These are phyloP conservation scores for Vitis hybrid DNA, from an alignment of 177 flowering plant genomes.

Conservation along the genomic window DNA sequence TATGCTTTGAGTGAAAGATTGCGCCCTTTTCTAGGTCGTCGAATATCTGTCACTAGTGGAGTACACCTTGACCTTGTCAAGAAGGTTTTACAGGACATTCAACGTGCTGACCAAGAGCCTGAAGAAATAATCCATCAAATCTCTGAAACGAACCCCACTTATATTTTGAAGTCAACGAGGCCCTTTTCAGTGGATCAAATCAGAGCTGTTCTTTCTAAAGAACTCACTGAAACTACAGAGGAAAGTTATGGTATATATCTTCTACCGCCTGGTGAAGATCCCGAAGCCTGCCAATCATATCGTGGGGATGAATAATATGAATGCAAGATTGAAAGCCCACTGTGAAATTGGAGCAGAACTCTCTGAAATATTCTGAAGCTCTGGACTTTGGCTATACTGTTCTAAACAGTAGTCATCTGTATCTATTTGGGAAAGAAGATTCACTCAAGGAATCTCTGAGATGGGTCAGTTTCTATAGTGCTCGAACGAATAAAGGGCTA, in stretches of 20 bases:
- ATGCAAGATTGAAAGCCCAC: too few relatives aligned
- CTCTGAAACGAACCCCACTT: constrained; percentile 94
- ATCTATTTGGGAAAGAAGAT: too few relatives aligned
- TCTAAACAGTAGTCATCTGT: too few relatives aligned
- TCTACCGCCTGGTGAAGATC: constrained; percentile 98
- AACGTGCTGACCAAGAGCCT: constrained; percentile 95
- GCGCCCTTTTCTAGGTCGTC: constrained; percentile 77
- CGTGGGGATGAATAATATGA: constrained; percentile 56
- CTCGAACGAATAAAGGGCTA: constrained; percentile 60
- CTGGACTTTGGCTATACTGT: too few relatives aligned
- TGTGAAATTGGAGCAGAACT: too few relatives aligned
- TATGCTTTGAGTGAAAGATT: constrained; percentile 90
- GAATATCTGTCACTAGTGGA: constrained; percentile 93
- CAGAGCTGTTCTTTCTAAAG: constrained; percentile 55
- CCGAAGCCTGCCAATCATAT: constrained; percentile 97
- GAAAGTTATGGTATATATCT: constrained; percentile 96
- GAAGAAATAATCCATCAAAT: constrained; percentile 97
- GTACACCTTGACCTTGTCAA: constrained; percentile 98
- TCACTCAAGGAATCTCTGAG: too few relatives aligned
- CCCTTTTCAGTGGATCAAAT: constrained; percentile 58
- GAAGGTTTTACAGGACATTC: constrained; percentile 90
- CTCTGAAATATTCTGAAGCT: too few relatives aligned
- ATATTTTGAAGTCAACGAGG: constrained; percentile 79
- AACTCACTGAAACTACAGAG: constrained; percentile 61
- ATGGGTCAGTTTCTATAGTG: too few relatives aligned